These are phyloP conservation scores for Corylus americana DNA, from an alignment of 306 rosid genomes.

Conservation along the genomic window DNA sequence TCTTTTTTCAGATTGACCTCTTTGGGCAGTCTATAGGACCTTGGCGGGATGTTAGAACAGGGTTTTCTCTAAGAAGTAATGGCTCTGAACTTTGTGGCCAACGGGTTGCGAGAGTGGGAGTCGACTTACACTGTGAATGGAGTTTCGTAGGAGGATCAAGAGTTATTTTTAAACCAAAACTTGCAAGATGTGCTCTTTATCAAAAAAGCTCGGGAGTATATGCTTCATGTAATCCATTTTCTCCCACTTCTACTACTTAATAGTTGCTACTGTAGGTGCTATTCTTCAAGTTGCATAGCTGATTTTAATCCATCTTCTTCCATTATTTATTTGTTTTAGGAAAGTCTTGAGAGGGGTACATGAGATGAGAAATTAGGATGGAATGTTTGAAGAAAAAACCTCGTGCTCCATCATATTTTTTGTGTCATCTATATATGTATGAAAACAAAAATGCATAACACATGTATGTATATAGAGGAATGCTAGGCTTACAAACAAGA, in stretches of 20 bases:
- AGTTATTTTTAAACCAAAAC: conserved; percentile 51
- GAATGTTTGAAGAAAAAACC: not conserved
- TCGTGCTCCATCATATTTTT: not conserved
- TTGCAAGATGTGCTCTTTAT: conserved; percentile 36
- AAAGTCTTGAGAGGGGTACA: not conserved
- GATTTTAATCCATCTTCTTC: not conserved
- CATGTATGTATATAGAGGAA: not conserved
- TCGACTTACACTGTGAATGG: conserved; percentile 49
- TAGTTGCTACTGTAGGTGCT: not conserved
- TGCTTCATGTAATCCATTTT: conserved; percentile 69
- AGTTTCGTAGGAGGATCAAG: conserved; percentile 81
- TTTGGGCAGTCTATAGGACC: conserved; percentile 44
- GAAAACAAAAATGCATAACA: not conserved
- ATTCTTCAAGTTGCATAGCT: not conserved
- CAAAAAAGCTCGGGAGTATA: conserved; percentile 43
- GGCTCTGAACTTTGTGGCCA: conserved; percentile 42
- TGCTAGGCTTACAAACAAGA: too few relatives aligned
- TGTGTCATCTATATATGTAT: not conserved
- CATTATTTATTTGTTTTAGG: too few relatives aligned
- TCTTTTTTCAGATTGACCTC: conserved; percentile 45
- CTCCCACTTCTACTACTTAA: conserved; percentile 10
- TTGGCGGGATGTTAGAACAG: conserved; percentile 32
- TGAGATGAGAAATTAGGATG: not conserved
- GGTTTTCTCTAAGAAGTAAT: conserved; percentile 40
- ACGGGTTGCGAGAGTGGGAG: conserved; percentile 25